These are phyloP conservation scores for Gardenia jasminoides DNA, from an alignment of 257 asterid genomes.

Conservation along the genomic window DNA sequence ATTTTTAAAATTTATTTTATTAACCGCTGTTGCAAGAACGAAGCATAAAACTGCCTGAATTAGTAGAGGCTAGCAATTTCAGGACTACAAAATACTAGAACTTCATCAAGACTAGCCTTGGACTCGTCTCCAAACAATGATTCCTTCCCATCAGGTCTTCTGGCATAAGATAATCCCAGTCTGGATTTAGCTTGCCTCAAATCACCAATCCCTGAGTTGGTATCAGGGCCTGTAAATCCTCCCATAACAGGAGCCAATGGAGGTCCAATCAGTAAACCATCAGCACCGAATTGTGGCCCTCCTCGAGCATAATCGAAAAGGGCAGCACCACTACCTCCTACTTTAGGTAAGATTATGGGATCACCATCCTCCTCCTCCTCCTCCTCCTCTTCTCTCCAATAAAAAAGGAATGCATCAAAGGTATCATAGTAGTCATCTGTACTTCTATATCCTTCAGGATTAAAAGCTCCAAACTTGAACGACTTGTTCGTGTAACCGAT, in stretches of 20 bases:
- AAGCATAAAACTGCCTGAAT: not conserved
- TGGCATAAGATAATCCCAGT: conserved; percentile 81
- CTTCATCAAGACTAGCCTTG: conserved; percentile 56
- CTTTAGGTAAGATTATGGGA: conserved; percentile 62
- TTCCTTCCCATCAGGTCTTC: conserved; percentile 71
- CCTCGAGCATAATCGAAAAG: conserved; percentile 90
- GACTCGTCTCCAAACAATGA: conserved; percentile 81
- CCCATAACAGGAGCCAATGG: conserved; percentile 96
- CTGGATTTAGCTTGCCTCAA: conserved; percentile 83
- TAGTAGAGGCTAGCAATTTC: conserved; percentile 83
- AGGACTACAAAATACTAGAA: conserved; percentile 82
- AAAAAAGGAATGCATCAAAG: conserved; percentile 79
- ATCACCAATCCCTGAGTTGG: conserved; percentile 77
- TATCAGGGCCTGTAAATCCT: conserved; percentile 88
- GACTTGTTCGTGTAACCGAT: conserved; percentile 62
- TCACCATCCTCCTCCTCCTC: not conserved
- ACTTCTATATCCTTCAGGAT: conserved; percentile 89
- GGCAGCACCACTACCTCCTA: conserved; percentile 96
- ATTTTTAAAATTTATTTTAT: too few species aligned
- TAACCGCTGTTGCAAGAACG: not conserved
- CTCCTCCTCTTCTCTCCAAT: conserved; percentile 43
- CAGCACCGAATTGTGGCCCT: conserved; percentile 95
- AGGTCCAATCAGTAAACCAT: conserved; percentile 83
- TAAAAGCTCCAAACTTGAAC: conserved; percentile 84
- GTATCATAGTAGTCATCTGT: conserved; percentile 85